Percentiles rank a stretch among this genome's conserved stretches.
These are phyloP conservation scores for Backusella liffmaniae DNA, from an alignment of 192 early-diverging fungal species.

Conservation along the genomic window DNA sequence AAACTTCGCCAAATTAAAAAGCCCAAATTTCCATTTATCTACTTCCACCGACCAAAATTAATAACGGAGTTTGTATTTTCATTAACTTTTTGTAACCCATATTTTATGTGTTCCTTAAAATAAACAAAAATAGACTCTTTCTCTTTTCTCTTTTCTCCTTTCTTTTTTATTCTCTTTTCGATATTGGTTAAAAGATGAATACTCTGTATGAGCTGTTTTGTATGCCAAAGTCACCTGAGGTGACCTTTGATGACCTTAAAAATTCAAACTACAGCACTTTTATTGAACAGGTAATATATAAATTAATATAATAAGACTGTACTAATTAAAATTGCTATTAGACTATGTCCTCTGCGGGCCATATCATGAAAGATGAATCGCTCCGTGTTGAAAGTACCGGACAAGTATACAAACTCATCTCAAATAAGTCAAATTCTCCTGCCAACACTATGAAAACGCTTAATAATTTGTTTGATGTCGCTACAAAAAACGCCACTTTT, in stretches of 20 bases:
- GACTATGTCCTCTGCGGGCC: conserved; percentile 8
- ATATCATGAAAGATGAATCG: conserved; percentile 7
- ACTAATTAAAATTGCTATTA: neutral
- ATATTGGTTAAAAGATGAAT: neutral
- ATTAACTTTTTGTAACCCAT: neutral
- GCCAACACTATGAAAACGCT: conserved; percentile 22
- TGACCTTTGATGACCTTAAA: conserved; percentile 4
- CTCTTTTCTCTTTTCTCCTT: neutral
- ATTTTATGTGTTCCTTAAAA: conserved; percentile 1
- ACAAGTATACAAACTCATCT: conserved; percentile 9
- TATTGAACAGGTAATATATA: conserved; percentile 10
- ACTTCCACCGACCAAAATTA: neutral
- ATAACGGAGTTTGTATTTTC: neutral
- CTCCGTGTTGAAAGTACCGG: neutral
- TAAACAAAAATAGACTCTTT: neutral
- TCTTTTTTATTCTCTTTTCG: neutral
- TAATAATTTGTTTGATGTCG: conserved; percentile 25
- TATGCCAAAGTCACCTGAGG: neutral
- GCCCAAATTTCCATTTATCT: no score
- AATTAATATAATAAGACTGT: neutral
- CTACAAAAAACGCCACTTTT: conserved; percentile 5
- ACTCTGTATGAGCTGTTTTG: conserved; percentile 6
- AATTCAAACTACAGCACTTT: neutral
- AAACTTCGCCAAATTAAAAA: no score
- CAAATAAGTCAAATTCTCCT: conserved; percentile 26